These are phyloP conservation scores for Cenococcum geophilum DNA, from an alignment of 495 filamentous ascomycete genomes.

Conservation along the genomic window DNA sequence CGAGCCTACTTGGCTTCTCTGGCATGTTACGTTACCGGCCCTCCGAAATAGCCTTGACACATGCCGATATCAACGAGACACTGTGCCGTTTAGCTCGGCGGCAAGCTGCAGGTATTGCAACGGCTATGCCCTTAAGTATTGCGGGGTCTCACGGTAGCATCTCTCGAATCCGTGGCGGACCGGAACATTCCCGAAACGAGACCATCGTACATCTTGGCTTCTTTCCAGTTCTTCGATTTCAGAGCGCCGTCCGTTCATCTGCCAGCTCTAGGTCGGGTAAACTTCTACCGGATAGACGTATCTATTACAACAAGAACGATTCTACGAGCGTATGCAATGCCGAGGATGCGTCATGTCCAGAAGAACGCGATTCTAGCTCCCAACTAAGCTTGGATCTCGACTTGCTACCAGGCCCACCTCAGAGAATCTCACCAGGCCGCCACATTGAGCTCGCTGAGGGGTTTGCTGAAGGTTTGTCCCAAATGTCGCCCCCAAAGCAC, in stretches of 20 bases:
- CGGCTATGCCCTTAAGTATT: constrained; percentile 1
- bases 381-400: background rate
- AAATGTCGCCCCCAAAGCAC: constrained; percentile 5
- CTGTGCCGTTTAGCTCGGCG: constrained; percentile 18
- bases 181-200: constrained; percentile 23
- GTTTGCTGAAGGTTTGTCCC: background rate
- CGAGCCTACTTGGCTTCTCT: background rate
- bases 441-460: background rate
- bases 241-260: constrained; percentile 6
- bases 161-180: constrained; percentile 22
- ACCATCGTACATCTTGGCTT: constrained; percentile 21
- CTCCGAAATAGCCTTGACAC: constrained; percentile 31
- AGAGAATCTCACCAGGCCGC: background rate
- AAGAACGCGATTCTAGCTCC: background rate
- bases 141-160: background rate
- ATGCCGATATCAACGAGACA: constrained; percentile 28
- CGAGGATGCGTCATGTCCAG: background rate
- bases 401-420: background rate
- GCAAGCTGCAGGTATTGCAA: constrained; percentile 10
- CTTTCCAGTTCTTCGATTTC: constrained; percentile 16
- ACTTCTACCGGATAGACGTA: background rate
- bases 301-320: constrained; percentile 3
- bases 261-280: constrained; percentile 8
- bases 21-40: constrained; percentile 28
- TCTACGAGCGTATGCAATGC: background rate